A percentile compares a stretch with the other conserved stretches of the same genome.
phyloP scores from a whole-genome alignment of 495 filamentous ascomycete species.

The Podospora sp. region DNA sequence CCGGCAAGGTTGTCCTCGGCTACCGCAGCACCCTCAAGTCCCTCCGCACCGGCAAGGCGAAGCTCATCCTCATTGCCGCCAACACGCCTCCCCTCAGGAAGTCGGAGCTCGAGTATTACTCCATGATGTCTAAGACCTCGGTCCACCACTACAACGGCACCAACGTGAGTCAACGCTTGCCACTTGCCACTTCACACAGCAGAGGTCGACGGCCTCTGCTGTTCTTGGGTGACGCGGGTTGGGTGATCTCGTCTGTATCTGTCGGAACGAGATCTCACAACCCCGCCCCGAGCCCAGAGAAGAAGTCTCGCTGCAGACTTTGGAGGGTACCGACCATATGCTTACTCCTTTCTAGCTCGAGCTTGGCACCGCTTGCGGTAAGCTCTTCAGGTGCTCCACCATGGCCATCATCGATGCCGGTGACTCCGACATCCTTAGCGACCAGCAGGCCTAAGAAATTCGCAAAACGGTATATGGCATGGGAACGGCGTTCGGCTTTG shows the following conservation, averaged over 20 bases:
- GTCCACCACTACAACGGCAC: constrained; percentile 97
- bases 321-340: constrained; percentile 75
- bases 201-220: constrained; percentile 7
- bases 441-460: constrained; percentile 59
- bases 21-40: constrained; percentile 97
- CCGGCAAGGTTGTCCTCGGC: constrained; percentile 77
- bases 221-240: background rate
- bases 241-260: background rate
- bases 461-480: constrained; percentile 30
- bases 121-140: constrained; percentile 89
- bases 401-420: constrained; percentile 96
- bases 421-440: constrained; percentile 94
- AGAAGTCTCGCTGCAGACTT: constrained; percentile 73
- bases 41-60: constrained; percentile 82
- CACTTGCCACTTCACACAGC: constrained; percentile 23
- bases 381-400: constrained; percentile 72
- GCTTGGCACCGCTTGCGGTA: constrained; percentile 75
- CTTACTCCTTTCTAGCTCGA: constrained; percentile 70
- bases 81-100: constrained; percentile 96
- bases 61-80: constrained; percentile 64
- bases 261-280: background rate
- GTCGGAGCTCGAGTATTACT: constrained; percentile 90
- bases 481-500: constrained; percentile 47
- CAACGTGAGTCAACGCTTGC: constrained; percentile 75
- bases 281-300: constrained; percentile 61